A percentile compares a stretch with the other conserved stretches of the same genome.
phyloP scores from a whole-genome alignment of 1,139 yeast genomes.

The Eremothecium gossypii region DNA sequence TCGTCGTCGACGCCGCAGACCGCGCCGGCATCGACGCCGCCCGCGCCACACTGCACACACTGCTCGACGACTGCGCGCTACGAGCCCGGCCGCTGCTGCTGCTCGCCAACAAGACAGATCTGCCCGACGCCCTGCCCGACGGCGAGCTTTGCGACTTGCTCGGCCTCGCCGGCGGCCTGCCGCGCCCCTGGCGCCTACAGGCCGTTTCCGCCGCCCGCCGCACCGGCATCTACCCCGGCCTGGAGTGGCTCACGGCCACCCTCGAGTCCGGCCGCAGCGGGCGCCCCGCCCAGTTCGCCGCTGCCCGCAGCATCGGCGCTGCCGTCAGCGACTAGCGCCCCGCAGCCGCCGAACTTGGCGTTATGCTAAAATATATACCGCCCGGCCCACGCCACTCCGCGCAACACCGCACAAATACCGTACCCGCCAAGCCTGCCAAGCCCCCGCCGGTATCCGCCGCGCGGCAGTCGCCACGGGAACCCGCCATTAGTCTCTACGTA shows the following conservation, averaged over 20 bases:
- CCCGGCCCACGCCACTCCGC: too few species aligned
- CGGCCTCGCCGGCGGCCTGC: slow-evolving; percentile 74
- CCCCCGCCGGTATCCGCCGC: too few species aligned
- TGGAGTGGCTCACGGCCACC: slow-evolving; percentile 82
- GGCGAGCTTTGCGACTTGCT: slow-evolving; percentile 80
- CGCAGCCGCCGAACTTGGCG: neutral
- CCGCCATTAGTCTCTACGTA: too few species aligned
- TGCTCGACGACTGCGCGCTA: slow-evolving; percentile 87
- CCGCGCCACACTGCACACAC: slow-evolving; percentile 86
- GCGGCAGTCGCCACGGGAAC: too few species aligned
- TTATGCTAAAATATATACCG: neutral
- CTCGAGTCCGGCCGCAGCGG: slow-evolving; percentile 39
- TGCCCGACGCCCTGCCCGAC: slow-evolving; percentile 86
- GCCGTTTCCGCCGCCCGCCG: slow-evolving; percentile 87
- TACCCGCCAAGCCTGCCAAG: too few species aligned
- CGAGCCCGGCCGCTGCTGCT: slow-evolving; percentile 83
- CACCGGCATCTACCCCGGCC: slow-evolving; percentile 83
- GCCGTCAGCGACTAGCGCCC: neutral
- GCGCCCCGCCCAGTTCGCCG: too few species aligned
- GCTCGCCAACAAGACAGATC: slow-evolving; percentile 88
- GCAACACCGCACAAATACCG: too few species aligned
- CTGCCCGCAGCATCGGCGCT: too few species aligned
- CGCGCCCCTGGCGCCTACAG: slow-evolving; percentile 84
- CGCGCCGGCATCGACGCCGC: slow-evolving; percentile 91
- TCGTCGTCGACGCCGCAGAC: slow-evolving; percentile 88